Evolutionary conservation across 2,329 filamentous ascomycete species (phyloP), one percentile per base, ranked within the genome.

Genomic region (Thelonectria rubi): DNA sequence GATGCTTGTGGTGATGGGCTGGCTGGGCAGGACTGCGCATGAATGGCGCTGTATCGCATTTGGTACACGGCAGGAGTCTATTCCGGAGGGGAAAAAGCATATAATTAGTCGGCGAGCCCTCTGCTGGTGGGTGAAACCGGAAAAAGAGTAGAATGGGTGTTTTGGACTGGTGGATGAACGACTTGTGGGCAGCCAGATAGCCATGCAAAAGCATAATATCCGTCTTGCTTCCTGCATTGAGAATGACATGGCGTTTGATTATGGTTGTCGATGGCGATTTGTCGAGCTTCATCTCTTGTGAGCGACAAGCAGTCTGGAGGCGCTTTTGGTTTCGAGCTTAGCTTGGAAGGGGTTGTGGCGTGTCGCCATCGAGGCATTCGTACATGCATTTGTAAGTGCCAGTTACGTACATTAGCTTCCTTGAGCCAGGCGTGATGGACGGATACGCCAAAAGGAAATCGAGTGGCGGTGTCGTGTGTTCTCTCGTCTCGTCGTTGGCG

Each of bases 391-490:
- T 30, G 26, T 9, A 5, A 30, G 26, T 30, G 7, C 26, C 7
- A 45, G 20, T n/a, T 30, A 15, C 45, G 21, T 26, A 30, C 26
- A 30, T 30, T 30, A 8, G 21, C 42, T 46, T 46, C 53, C 55
- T 46, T 9, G 18, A n/a, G 17, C n/a, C 42, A 21, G 18, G 18
- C 4, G 26, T 5, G 15, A 37, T 37, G 34, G 34, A 37, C 34
- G 34, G 34, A 20, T 21, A 30, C 30, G 45, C 17, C 43, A 26
- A 47, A 30, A 30, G 45, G 17, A 47, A 66, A 37, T 15, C 32
- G 47, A 62, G 60, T 69, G 57, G 63, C 58, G 55, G 50, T 53
- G 46, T 47, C 37, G 58, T 64, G 57, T 30, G 40, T n/a, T n/a
- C n/a, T n/a, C 21, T 48, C 52, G 20, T 34, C 46, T 55, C 48